Conservation (phyloP, 106 monocot species). For the Ottelia alismoides region DNA sequence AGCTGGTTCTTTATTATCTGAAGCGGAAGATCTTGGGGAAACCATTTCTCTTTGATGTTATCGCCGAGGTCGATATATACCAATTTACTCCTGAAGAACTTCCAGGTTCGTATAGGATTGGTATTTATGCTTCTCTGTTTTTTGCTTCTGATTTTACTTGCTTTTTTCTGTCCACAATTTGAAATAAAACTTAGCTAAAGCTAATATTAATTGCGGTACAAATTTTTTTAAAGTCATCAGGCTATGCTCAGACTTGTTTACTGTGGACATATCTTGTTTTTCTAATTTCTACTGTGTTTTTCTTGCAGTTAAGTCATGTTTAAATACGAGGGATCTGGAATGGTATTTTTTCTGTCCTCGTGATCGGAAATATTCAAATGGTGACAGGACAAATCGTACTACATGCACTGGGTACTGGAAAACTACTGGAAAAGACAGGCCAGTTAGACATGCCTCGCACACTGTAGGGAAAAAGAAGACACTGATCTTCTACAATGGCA, state of each 20-base stretch:
- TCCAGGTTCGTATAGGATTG: constrained; percentile 29
- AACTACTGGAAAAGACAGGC: constrained; percentile 55
- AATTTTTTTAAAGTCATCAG: too few species aligned
- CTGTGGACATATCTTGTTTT: too few species aligned
- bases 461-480: constrained; percentile 58
- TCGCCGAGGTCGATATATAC: constrained; percentile 60
- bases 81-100: constrained; percentile 82
- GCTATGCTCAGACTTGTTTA: too few species aligned
- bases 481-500: constrained; percentile 53
- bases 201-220: too few species aligned
- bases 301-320: constrained; percentile 44
- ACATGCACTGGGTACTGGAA: constrained; percentile 69
- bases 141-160: too few species aligned
- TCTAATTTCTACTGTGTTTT: too few species aligned
- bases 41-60: constrained; percentile 24
- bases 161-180: too few species aligned
- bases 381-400: constrained; percentile 42
- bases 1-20: constrained; percentile 48
- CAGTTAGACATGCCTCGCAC: constrained; percentile 22
- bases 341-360: constrained; percentile 82
- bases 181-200: too few species aligned
- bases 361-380: constrained; percentile 50
- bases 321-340: constrained; percentile 41
- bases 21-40: constrained; percentile 51
- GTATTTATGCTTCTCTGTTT: neutral